Evolutionary conservation across 306 rosid species (phyloP).

Genomic region (Urtica urens): DNA sequence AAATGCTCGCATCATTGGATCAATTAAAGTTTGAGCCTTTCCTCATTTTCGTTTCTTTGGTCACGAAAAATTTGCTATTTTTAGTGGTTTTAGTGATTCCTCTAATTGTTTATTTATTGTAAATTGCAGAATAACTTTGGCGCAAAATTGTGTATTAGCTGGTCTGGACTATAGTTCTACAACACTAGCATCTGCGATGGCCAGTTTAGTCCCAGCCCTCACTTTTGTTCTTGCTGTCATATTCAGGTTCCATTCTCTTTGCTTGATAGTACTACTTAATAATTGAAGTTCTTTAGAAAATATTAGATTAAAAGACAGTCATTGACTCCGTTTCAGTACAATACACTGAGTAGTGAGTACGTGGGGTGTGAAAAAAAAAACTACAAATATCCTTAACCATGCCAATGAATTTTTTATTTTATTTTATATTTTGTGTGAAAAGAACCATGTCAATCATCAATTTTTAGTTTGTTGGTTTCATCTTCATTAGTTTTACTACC

Average conservation of each 20-base stretch:
- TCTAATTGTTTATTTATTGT: too few relatives aligned
- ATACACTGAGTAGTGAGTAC: too few relatives aligned
- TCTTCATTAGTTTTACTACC: too few relatives aligned
- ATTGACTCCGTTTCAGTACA: too few relatives aligned
- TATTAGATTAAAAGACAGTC: not conserved
- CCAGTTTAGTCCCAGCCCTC: slow-evolving; percentile 32
- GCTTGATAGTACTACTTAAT: not conserved
- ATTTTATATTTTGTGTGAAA: not conserved
- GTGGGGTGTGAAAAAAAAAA: too few relatives aligned
- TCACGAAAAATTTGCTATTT: not conserved
- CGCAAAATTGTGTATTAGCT: slow-evolving; percentile 30
- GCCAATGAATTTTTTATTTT: too few relatives aligned
- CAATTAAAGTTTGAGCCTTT: not conserved
- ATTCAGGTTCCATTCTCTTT: slow-evolving; percentile 21
- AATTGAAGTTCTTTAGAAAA: too few relatives aligned
- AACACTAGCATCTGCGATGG: slow-evolving; percentile 32
- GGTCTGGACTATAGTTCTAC: slow-evolving; percentile 41
- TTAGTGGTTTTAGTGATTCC: not conserved
- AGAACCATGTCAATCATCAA: not conserved
- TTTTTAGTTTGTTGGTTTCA: too few relatives aligned
- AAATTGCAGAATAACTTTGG: slow-evolving; percentile 12
- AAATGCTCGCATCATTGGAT: not conserved
- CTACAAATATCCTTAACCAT: too few relatives aligned
- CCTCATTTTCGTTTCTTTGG: not conserved
- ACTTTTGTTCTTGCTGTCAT: slow-evolving; percentile 34